phyloP scores from a whole-genome alignment of 192 early-diverging fungal genomes.

The Geranomyces variabilis region DNA sequence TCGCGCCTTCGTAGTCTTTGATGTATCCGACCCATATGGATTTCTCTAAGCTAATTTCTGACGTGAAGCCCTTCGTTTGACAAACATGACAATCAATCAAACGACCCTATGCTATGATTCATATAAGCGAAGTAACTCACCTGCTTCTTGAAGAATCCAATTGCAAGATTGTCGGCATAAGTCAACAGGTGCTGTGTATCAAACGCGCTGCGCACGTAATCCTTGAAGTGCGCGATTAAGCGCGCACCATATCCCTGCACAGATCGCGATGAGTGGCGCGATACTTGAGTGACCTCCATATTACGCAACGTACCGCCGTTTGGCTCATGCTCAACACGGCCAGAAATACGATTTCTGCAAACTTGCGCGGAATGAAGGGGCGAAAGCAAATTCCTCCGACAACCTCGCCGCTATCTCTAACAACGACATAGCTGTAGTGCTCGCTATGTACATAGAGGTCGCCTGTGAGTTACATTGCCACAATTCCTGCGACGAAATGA shows the following conservation, averaged over 20 bases:
- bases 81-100: neutral
- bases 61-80: conserved; percentile 83
- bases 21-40: conserved; percentile 97
- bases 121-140: conserved; percentile 41
- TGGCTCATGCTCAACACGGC: conserved; percentile 66
- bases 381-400: conserved; percentile 95
- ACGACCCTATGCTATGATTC: neutral
- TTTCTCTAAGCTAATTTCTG: conserved; percentile 93
- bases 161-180: conserved; percentile 99
- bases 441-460: conserved; percentile 63
- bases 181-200: conserved; percentile 88
- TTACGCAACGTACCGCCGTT: conserved; percentile 17
- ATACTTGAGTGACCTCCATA: too few relatives aligned
- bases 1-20: conserved; percentile 99
- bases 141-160: conserved; percentile 98
- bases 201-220: conserved; percentile 77
- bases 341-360: conserved; percentile 99
- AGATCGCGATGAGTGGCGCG: neutral
- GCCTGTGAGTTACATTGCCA: neutral
- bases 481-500: neutral
- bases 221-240: conserved; percentile 95
- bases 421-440: conserved; percentile 83
- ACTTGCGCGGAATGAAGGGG: conserved; percentile 83
- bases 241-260: conserved; percentile 90
- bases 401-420: conserved; percentile 69